Base-by-base conservation (phyloP, 139 green algal genomes). In the Parachlorella kessleri region DNA sequence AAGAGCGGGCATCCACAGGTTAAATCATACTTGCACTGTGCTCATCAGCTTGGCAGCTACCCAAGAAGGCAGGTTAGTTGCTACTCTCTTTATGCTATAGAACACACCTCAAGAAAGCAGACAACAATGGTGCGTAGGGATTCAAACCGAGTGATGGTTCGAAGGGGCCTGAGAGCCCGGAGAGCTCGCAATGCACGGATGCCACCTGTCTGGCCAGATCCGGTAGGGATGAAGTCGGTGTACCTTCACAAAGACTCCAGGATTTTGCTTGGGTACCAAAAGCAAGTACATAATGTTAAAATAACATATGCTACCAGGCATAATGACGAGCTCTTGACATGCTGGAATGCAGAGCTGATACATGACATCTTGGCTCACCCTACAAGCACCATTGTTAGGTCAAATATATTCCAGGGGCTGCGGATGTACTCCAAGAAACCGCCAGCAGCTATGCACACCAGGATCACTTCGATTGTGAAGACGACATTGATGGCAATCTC, bases 141-240 rank as follows among this genome's bases (percentile, higher is more conserved):
- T 64, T 91, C 72, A 78, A 94, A 94, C 10, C 93, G 85, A 3
- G 90, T 93, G 82, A 97, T 94, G 77, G 92, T 95, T 30, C 93
- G 83, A 65, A 97, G 86, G 42, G 92, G 91, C n/a, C 93, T 78
- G 76, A 97, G 79, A 33, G 91, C 90, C 2, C 91, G 77, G 73
- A 96, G 72, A 10, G 92, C 92, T 7, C 92, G 68, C 38, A 97
- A 85, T 0, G 89, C 79, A 26, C 84, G 79, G 6, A 85, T 18
- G 40, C 41, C 55, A 69, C 64, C 73, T 30, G 55, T 32, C 41
- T 53, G n/a, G 3, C 76, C 73, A 63, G 59, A 9, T 63, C 67
- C 82, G 21, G 66, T 79, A 10, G 85, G 88, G 10, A 95, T 77
- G 66, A 94, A 92, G 23, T 77, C 75, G 23, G 85, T 90, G 79